Percentiles rank a stretch among this genome's conserved stretches.
These are phyloP conservation scores for Pseudonitzschia pungens DNA, from an alignment of 108 stramenopile species.

Conservation along the genomic window DNA sequence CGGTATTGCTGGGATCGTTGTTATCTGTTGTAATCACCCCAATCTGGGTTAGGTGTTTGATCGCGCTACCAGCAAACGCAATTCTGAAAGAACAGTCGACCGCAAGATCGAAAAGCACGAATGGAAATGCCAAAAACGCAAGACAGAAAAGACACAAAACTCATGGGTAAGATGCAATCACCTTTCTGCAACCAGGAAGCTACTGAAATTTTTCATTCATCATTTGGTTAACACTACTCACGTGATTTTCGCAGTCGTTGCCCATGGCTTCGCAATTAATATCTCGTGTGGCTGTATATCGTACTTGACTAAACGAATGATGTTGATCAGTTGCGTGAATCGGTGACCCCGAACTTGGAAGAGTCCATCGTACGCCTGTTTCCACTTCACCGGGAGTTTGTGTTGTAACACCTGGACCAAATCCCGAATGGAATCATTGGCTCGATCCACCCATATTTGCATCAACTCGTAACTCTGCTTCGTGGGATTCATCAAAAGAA, in stretches of 20 bases:
- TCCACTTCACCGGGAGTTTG: slow-evolving; percentile 38
- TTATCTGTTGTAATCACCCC: slow-evolving; percentile 21
- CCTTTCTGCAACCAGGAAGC: background rate
- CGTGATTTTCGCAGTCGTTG: slow-evolving; percentile 41
- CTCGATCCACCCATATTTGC: slow-evolving; percentile 50
- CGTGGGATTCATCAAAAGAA: slow-evolving; percentile 47
- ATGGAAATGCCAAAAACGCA: background rate
- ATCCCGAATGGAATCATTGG: slow-evolving; percentile 42
- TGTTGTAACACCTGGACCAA: slow-evolving; percentile 41
- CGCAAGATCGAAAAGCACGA: background rate
- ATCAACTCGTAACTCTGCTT: slow-evolving; percentile 44
- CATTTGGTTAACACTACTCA: slow-evolving; percentile 14
- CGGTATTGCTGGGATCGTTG: slow-evolving; percentile 10
- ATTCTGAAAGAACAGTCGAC: slow-evolving; percentile 10
- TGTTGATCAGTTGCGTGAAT: slow-evolving; percentile 45
- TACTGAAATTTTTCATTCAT: slow-evolving; percentile 6
- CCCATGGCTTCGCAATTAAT: slow-evolving; percentile 50
- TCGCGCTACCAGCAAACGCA: slow-evolving; percentile 18
- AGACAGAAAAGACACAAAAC: background rate
- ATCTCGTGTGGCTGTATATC: slow-evolving; percentile 48
- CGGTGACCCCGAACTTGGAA: slow-evolving; percentile 42
- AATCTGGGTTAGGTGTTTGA: slow-evolving; percentile 28
- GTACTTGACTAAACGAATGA: slow-evolving; percentile 39
- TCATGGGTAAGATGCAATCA: background rate
- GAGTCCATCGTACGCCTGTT: slow-evolving; percentile 50